Percentiles rank a stretch among this genome's conserved stretches.
phyloP scores from a whole-genome alignment of 2,329 filamentous ascomycete species.

The Pyricularia sp. region DNA sequence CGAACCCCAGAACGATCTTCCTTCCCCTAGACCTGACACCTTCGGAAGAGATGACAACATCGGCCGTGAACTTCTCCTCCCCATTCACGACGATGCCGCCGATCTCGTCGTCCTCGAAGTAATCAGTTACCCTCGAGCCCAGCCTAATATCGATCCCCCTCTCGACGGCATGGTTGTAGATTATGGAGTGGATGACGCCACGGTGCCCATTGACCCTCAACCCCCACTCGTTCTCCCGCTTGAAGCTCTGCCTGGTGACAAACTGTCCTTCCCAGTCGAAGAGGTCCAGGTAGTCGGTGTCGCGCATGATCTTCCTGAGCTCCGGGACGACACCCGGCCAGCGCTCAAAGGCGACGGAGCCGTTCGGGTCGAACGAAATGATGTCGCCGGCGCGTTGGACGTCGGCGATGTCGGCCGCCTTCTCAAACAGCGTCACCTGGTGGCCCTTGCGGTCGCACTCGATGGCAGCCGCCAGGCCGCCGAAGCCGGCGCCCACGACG shows the following conservation, averaged over 20 bases:
- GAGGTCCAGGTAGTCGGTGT: slow-evolving; percentile 29
- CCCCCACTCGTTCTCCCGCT: slow-evolving; percentile 23
- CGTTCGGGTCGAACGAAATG: slow-evolving; percentile 45
- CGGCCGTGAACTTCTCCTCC: slow-evolving; percentile 24
- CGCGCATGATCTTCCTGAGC: slow-evolving; percentile 39
- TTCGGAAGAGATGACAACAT: slow-evolving; percentile 36
- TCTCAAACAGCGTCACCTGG: slow-evolving; percentile 32
- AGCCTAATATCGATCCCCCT: slow-evolving; percentile 39
- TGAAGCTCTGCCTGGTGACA: slow-evolving; percentile 34
- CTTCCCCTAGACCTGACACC: slow-evolving; percentile 36
- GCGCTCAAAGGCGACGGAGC: slow-evolving; percentile 44
- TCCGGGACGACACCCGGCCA: slow-evolving; percentile 41
- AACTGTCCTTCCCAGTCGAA: slow-evolving; percentile 37
- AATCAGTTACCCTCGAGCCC: slow-evolving; percentile 33
- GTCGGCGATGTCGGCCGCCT: slow-evolving; percentile 23
- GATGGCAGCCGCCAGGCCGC: slow-evolving; percentile 48
- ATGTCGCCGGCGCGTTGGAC: slow-evolving; percentile 35
- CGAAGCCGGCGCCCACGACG: slow-evolving; percentile 45
- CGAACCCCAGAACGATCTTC: slow-evolving; percentile 33
- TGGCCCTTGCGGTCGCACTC: slow-evolving; percentile 49
- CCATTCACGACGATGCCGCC: slow-evolving; percentile 33
- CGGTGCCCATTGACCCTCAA: slow-evolving; percentile 45
- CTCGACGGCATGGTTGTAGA: slow-evolving; percentile 39
- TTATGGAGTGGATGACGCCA: slow-evolving; percentile 40
- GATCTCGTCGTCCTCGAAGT: slow-evolving; percentile 33